Evolutionary conservation across 805 yeast genomes (phyloP), one percentile per base, ranked within the genome.

Genomic region (Yarrowia sp.): DNA sequence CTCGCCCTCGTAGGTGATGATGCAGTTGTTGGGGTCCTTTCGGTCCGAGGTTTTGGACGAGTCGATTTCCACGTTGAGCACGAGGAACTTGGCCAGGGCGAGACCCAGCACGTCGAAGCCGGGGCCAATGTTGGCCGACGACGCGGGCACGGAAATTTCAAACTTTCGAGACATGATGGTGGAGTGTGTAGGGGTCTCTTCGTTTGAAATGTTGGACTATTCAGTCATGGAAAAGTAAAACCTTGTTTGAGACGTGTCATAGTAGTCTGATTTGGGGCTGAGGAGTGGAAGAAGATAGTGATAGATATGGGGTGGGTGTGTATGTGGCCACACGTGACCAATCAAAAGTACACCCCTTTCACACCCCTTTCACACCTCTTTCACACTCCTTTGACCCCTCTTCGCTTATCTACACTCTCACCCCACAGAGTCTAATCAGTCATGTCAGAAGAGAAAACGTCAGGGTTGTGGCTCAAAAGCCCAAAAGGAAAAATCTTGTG

Each of bases 101-200:
- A 95, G 87, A 24, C 99, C 99, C 61, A 95, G 79, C 7, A 95
- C 99, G 76, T 95, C 99, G 73, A 93, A 95, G 0, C 99, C 99
- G 10, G 99, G 99, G 9, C 99, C 99, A 62, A 95, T 93, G 72
- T 95, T 95, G 72, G 99, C 99, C 58, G 96, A 89, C 5, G 98
- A 92, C 7, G 98, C 97, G 4, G 99, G 99, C 17, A 93, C 95
- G 64, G 83, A 85, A 70, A 90, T 83, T 48, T 74, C 75, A 75
- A 88, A 88, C 64, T 81, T 78, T 67, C 84, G 80, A 65, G 75
- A 68, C 85, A 79, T 82, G 44, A 78, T 82, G 61, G 33, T 38
- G 52, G 48, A 16, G 30, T 9, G 28, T 22, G 46, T 22, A 19
- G 24, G 22, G 22, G 4, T 9, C 41, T 4, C 12, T 17, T 8